These are phyloP conservation scores for Penicillium chermesinum DNA, from an alignment of 495 filamentous ascomycete genomes.

Conservation along the genomic window DNA sequence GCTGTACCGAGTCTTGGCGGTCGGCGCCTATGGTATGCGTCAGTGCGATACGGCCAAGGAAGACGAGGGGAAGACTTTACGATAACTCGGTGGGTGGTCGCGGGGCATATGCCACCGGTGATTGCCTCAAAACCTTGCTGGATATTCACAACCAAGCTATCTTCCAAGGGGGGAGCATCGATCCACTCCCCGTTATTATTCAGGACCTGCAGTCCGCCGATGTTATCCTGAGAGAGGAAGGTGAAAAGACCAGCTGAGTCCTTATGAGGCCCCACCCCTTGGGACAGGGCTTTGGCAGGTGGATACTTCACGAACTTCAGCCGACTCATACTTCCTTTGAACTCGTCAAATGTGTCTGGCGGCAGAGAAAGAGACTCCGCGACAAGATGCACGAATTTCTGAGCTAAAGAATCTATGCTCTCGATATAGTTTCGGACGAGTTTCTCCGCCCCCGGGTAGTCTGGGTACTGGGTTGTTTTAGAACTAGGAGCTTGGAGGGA, in stretches of 20 bases:
- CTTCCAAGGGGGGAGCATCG: slow-evolving; percentile 41
- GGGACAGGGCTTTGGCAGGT: slow-evolving; percentile 54
- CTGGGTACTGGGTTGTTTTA: slow-evolving; percentile 44
- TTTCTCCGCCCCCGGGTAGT: slow-evolving; percentile 54
- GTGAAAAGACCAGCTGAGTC: slow-evolving; percentile 66
- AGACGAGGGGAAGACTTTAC: slow-evolving; percentile 14
- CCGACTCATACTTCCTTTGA: slow-evolving; percentile 85
- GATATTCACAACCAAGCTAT: slow-evolving; percentile 52
- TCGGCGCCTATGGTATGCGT: slow-evolving; percentile 25
- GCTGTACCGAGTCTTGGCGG: slow-evolving; percentile 56
- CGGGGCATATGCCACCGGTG: slow-evolving; percentile 78
- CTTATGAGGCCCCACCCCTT: slow-evolving; percentile 88
- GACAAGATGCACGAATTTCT: slow-evolving; percentile 70
- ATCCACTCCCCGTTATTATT: slow-evolving; percentile 47
- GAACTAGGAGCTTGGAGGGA: neutral
- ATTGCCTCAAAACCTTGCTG: slow-evolving; percentile 90
- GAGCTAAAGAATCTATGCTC: slow-evolving; percentile 63
- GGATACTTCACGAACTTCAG: slow-evolving; percentile 93
- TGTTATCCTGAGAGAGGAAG: slow-evolving; percentile 50
- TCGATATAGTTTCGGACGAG: slow-evolving; percentile 79
- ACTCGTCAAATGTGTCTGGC: slow-evolving; percentile 66
- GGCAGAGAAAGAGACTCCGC: slow-evolving; percentile 79
- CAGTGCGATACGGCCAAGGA: neutral
- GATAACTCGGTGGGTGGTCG: slow-evolving; percentile 78
- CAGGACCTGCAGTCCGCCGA: slow-evolving; percentile 47